Conservation (phyloP, 2,329 filamentous ascomycete genomes). For the Cladophialophora carrionii region DNA sequence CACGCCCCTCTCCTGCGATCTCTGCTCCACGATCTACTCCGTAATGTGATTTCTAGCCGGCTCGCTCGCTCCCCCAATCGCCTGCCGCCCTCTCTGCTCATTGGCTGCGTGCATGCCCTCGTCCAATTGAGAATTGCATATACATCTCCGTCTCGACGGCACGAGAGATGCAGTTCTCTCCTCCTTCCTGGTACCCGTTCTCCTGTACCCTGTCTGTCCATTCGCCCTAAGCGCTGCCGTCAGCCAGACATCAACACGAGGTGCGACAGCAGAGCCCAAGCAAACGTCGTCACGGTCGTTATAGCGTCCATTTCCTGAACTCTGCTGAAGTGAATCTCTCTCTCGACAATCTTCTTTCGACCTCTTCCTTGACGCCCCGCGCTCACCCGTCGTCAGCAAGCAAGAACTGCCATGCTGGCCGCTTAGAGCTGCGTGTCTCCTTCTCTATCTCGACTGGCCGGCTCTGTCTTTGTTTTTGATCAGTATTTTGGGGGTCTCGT, state of each 20-base stretch:
- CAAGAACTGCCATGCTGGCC: slow-evolving; percentile 22
- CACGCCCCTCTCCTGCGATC: slow-evolving; percentile 7
- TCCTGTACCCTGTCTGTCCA: slow-evolving; percentile 17
- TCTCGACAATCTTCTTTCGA: background rate
- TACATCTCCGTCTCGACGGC: slow-evolving; percentile 29
- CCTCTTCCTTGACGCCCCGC: background rate
- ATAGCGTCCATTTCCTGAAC: background rate
- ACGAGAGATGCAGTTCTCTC: slow-evolving; percentile 13
- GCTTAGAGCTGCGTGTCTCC: slow-evolving; percentile 6
- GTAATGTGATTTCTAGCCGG: slow-evolving; percentile 3
- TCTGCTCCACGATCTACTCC: slow-evolving; percentile 4
- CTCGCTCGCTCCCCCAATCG: slow-evolving; percentile 9
- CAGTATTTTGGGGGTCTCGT: slow-evolving; percentile 22
- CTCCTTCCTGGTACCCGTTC: slow-evolving; percentile 15
- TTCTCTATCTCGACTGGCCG: slow-evolving; percentile 29
- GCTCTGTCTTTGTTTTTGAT: slow-evolving; percentile 36
- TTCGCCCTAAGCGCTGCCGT: slow-evolving; percentile 11
- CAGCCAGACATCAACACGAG: slow-evolving; percentile 13
- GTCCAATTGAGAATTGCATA: slow-evolving; percentile 35
- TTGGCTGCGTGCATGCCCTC: slow-evolving; percentile 25
- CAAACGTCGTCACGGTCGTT: slow-evolving; percentile 14
- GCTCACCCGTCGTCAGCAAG: background rate
- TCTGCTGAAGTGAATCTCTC: background rate
- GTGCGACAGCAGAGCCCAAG: slow-evolving; percentile 10
- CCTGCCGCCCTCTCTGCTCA: slow-evolving; percentile 7